Evolutionary conservation across 768 basidiomycete species (phyloP).

Genomic region (Scleroderma bovista): DNA sequence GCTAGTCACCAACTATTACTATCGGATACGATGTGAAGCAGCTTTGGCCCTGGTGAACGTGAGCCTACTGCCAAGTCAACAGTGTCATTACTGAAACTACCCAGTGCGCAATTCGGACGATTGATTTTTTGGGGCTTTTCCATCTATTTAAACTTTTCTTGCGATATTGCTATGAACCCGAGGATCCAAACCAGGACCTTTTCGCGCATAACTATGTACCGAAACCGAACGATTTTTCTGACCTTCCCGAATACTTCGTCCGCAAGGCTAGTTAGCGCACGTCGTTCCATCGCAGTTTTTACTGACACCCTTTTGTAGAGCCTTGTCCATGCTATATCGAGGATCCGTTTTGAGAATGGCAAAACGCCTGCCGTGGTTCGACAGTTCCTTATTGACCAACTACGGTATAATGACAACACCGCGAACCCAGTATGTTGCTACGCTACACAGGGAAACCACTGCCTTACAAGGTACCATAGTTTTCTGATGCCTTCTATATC

Average conservation of each 20-base stretch:
- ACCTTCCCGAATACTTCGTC: conserved; percentile 90
- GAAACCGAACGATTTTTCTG: conserved; percentile 90
- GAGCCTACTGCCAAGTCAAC: conserved; percentile 25
- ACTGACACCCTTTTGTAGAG: conserved; percentile 37
- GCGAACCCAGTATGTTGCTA: conserved; percentile 64
- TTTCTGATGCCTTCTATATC: conserved; percentile 87
- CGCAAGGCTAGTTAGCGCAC: conserved; percentile 58
- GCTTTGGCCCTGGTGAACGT: conserved; percentile 79
- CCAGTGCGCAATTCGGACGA: conserved; percentile 77
- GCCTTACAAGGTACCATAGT: conserved; percentile 41
- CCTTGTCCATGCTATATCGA: conserved; percentile 76
- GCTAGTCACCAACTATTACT: conserved; percentile 93
- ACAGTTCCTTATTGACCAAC: conserved; percentile 83
- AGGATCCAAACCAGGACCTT: conserved; percentile 74
- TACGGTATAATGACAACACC: conserved; percentile 95
- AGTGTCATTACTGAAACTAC: conserved; percentile 9
- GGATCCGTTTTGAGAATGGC: conserved; percentile 81
- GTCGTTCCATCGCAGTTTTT: conserved; percentile 5
- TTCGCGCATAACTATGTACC: conserved; percentile 90
- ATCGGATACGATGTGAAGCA: conserved; percentile 93
- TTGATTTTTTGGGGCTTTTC: conserved; percentile 89
- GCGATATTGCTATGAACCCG: conserved; percentile 84
- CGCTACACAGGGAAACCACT: not conserved
- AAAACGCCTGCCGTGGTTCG: conserved; percentile 83
- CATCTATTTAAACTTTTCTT: conserved; percentile 94